phyloP scores from a whole-genome alignment of 2,329 filamentous ascomycete species.

The Monosporascus cannonballus region DNA sequence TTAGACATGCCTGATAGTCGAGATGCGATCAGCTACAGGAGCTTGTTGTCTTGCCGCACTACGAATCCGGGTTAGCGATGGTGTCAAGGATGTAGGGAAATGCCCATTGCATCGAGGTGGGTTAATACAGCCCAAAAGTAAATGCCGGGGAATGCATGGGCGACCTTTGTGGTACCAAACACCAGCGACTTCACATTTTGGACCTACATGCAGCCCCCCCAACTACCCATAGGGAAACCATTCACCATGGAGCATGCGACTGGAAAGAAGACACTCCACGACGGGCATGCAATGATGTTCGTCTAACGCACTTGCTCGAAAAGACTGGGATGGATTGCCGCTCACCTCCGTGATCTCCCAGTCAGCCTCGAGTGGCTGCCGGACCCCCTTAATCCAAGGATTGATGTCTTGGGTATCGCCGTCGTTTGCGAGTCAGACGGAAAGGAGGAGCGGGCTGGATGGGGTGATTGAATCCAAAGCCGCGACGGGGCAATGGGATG shows the following conservation, averaged over 20 bases:
- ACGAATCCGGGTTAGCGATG: background rate
- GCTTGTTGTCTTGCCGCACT: background rate
- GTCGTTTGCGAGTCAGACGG: conserved; percentile 4
- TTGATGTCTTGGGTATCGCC: conserved; percentile 8
- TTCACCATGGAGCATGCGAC: too few relatives aligned
- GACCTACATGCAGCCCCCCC: background rate
- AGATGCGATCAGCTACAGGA: background rate
- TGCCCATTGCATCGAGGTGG: background rate
- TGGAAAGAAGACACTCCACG: too few relatives aligned
- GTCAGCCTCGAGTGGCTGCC: conserved; percentile 18
- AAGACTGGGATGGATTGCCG: conserved; percentile 1
- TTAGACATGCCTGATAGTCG: conserved; percentile 19
- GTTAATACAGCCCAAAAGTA: too few relatives aligned
- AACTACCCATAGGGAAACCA: background rate
- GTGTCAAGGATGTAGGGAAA: background rate
- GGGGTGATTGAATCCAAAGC: conserved; percentile 3
- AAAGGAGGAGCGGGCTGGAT: conserved; percentile 8
- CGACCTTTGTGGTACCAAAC: too few relatives aligned
- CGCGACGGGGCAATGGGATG: background rate
- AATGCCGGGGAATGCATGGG: too few relatives aligned
- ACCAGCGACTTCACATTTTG: background rate
- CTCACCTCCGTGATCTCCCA: conserved; percentile 17
- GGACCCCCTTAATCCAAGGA: conserved; percentile 20
- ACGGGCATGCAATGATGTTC: background rate
- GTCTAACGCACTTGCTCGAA: background rate